Evolutionary conservation across 331 rosid genomes (phyloP).

Genomic region (Malus hybrid): DNA sequence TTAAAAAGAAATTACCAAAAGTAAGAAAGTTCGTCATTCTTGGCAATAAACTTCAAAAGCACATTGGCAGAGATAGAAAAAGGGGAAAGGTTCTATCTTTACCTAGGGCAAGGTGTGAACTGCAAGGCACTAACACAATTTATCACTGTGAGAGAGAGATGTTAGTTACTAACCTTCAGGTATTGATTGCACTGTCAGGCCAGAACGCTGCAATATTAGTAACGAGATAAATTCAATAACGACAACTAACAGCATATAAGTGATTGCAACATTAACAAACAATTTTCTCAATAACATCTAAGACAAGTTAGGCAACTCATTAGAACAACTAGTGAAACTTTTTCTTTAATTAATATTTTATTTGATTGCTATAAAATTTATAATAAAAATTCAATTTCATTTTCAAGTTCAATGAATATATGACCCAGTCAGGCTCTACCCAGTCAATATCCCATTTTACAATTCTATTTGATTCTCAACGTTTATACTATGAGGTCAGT

Average conservation of each 20-base stretch:
- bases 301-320: neutral
- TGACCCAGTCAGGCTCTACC: neutral
- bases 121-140: neutral
- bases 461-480: too few species aligned
- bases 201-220: slow-evolving; percentile 33
- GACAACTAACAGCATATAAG: neutral
- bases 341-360: neutral
- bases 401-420: neutral
- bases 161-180: slow-evolving; percentile 35
- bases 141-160: neutral
- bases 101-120: neutral
- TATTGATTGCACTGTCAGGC: slow-evolving; percentile 42
- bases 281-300: neutral
- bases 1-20: too few species aligned
- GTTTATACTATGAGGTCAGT: neutral
- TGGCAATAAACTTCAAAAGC: neutral
- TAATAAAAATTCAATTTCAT: neutral
- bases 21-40: neutral
- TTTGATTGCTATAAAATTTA: neutral
- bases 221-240: neutral
- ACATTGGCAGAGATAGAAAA: neutral
- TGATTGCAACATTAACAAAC: neutral
- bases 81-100: neutral
- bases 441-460: neutral
- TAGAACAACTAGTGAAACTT: neutral